Evolutionary conservation across 768 basidiomycete genomes (phyloP), one percentile per base, ranked within the genome.

Genomic region (Russula compacta): DNA sequence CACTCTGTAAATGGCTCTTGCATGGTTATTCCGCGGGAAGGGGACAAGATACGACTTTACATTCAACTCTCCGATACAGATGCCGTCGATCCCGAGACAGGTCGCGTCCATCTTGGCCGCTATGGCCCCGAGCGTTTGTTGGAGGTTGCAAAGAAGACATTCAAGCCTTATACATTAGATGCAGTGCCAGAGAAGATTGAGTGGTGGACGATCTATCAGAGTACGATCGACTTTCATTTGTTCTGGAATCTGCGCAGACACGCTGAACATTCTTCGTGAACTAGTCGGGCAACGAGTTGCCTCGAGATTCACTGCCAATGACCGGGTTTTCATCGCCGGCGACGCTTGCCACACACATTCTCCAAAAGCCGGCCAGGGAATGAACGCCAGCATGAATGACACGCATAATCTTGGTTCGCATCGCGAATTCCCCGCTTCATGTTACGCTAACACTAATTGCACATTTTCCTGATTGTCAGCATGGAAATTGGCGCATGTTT

Each of bases 251-350:
- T 33, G 12, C 50, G 19, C 10, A 4, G 10, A 38, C 19, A 1
- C 35, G 5, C 50, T 39, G 21, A 39, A 36, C 17, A 6, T 33
- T 24, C 36, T 19, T 52, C 14, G 29, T 21, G 2, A 53, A 19
- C 17, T 40, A 81, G 81, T 83, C 52, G 81, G 81, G 1, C 82
- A 84, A 66, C 76, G 83, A 4, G 78, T 83, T 8, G 81, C 82
- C 14, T 75, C 79, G 35, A 71, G 71, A n/a, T 84, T 78, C 69
- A 76, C 78, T 1, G 66, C 74, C 0, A 63, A 75, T 43, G 69
- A 82, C 36, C 78, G 83, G 5, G 73, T 82, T 2, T 81, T 83
- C 64, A 82, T 83, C 50, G 82, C 78, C 0, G 82, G 83, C 12
- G 81, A 81, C 63, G 81, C 81, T 3, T 82, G 78, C 40, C 78